Conservation (phyloP, 495 filamentous ascomycete species). For the Glarea lozoyensis region DNA sequence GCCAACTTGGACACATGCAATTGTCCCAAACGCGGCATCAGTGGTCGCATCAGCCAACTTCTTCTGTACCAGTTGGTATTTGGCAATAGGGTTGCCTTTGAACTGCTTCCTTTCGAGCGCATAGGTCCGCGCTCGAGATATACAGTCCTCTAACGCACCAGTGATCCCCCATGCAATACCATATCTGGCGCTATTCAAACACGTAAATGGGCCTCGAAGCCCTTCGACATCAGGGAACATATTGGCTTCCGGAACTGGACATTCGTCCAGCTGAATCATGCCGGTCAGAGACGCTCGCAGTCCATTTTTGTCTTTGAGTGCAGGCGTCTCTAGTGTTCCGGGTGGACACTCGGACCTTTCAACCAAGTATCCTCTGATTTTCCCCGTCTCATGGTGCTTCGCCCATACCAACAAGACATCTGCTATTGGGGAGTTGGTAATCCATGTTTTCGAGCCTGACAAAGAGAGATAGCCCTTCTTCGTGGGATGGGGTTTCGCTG, state of each 20-base stretch:
- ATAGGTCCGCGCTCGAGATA: constrained; percentile 72
- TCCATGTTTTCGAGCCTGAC: constrained; percentile 93
- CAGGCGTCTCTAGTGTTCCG: constrained; percentile 83
- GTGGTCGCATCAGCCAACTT: constrained; percentile 89
- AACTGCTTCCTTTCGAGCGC: constrained; percentile 91
- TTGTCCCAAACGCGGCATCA: constrained; percentile 79
- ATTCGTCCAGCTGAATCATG: constrained; percentile 93
- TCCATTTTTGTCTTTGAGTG: constrained; percentile 91
- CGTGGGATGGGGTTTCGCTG: constrained; percentile 73
- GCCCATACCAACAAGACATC: constrained; percentile 93
- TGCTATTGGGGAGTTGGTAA: constrained; percentile 93
- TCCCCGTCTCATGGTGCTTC: constrained; percentile 79
- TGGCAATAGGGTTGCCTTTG: constrained; percentile 89
- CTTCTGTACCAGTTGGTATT: constrained; percentile 98
- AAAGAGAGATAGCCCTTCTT: constrained; percentile 80
- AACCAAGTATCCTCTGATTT: constrained; percentile 90
- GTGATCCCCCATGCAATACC: constrained; percentile 93
- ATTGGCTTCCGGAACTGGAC: constrained; percentile 80
- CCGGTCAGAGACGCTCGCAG: constrained; percentile 90
- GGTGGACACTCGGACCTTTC: constrained; percentile 74
- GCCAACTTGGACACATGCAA: constrained; percentile 84
- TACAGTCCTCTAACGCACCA: constrained; percentile 88
- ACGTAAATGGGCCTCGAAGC: constrained; percentile 81
- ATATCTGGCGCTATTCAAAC: constrained; percentile 84
- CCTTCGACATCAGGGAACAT: constrained; percentile 93